Evolutionary conservation across 73 alveolate species (phyloP).

Genomic region (Paramecium sexaurelia): DNA sequence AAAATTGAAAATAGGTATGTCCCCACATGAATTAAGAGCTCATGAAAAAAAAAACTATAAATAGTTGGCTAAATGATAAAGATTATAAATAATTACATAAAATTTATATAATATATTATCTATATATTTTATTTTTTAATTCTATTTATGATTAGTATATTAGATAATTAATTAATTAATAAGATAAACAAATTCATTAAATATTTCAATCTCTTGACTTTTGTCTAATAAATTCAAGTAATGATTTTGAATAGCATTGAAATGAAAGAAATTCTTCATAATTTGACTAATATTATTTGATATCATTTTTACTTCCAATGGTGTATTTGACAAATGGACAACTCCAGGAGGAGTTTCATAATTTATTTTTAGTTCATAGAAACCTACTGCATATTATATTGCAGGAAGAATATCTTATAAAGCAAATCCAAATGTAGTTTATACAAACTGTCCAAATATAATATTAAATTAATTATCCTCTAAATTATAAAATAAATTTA

Average conservation of each 20-base stretch:
- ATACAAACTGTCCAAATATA: conserved; percentile 45
- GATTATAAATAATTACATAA: neutral
- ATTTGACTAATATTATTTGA: conserved; percentile 14
- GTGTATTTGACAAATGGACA: neutral
- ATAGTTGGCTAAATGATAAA: conserved; percentile 35
- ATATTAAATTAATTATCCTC: neutral
- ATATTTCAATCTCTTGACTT: conserved; percentile 23
- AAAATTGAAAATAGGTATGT: conserved; percentile 29
- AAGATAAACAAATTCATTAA: neutral
- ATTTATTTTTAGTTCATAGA: conserved; percentile 36
- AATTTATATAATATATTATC: neutral
- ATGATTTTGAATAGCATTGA: conserved; percentile 46
- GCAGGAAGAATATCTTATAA: conserved; percentile 58
- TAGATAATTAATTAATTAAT: neutral
- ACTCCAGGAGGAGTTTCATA: conserved; percentile 65
- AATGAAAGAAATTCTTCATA: conserved; percentile 66
- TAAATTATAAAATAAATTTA: neutral
- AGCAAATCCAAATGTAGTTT: conserved; percentile 51
- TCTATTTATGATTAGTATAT: neutral
- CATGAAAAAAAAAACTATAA: conserved; percentile 42
- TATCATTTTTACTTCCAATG: conserved; percentile 1
- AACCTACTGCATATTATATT: conserved; percentile 33
- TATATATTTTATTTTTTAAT: neutral
- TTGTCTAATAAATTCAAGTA: neutral
- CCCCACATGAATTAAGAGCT: conserved; percentile 42